Evolutionary conservation across 441 rosid species (phyloP), one percentile per base, ranked within the genome.

Genomic region (Croton setiger): DNA sequence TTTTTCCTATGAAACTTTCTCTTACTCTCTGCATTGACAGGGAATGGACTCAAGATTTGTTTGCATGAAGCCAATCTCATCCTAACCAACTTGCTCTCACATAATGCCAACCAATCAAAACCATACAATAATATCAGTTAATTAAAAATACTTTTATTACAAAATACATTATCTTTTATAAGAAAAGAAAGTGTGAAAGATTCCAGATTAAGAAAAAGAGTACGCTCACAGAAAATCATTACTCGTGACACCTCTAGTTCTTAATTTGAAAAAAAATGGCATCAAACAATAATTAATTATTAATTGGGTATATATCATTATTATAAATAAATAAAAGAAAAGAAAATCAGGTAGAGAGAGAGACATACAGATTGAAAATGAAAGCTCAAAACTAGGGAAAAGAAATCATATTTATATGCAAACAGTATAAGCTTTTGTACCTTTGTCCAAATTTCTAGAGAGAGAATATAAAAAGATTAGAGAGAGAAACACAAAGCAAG

Each of bases 331-430:
- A n/a, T n/a, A 12, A 13, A 27, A 56, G 60, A 1, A 4, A 27
- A 21, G 60, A 31, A 56, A 56, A 56, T 56, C 36, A 31, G 37
- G 60, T 11, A 55, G 59, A 54, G 59, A 54, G 37, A 35, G 44
- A 49, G 43, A 64, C 18, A 49, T 11, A 61, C 18, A 48, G 21
- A 47, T 4, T 27, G 60, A 65, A 37, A 65, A 33, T 36, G 69
- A 49, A 65, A 52, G 69, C 35, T 65, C 48, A 36, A 52, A 65
- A 59, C 20, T 52, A 33, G 27, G 35, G 59, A 36, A 52, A 45
- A 51, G 45, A 51, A 45, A 11, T 11, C 4, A 45, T 43, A 41
- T 20, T n/a, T 21, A 61, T 36, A 11, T 18, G 13, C 63, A 35
- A 58, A 6, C 52, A 15, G 52, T n/a, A 15, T 18, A 48, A 15